phyloP scores from a whole-genome alignment of 495 filamentous ascomycete genomes.

The Penicillium maclennaniae region DNA sequence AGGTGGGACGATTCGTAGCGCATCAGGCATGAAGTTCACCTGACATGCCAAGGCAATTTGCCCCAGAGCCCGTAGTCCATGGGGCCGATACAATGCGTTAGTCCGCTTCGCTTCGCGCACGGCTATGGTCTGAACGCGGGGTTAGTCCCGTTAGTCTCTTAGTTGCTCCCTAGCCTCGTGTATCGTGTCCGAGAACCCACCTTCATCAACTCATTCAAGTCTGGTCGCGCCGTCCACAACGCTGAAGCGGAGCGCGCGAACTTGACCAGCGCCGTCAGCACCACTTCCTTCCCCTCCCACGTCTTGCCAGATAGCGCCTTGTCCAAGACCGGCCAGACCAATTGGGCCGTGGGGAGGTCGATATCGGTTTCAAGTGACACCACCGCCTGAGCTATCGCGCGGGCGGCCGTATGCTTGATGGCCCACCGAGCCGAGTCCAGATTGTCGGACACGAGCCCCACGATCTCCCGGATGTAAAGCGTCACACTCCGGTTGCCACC shows the following conservation, averaged over 20 bases:
- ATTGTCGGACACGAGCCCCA: slow-evolving; percentile 58
- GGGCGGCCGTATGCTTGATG: slow-evolving; percentile 81
- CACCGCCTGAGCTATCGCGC: slow-evolving; percentile 72
- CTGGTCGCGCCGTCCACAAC: slow-evolving; percentile 52
- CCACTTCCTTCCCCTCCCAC: slow-evolving; percentile 88
- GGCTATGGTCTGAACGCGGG: slow-evolving; percentile 49
- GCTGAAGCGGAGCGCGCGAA: slow-evolving; percentile 61
- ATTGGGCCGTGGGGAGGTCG: slow-evolving; percentile 50
- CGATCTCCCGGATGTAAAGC: slow-evolving; percentile 80
- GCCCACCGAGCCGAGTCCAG: slow-evolving; percentile 79
- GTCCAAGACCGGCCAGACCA: slow-evolving; percentile 78
- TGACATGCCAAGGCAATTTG: slow-evolving; percentile 60
- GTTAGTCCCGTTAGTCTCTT: slow-evolving; percentile 7
- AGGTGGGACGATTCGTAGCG: slow-evolving; percentile 56
- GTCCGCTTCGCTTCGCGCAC: slow-evolving; percentile 87
- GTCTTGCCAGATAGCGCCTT: slow-evolving; percentile 80
- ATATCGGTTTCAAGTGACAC: slow-evolving; percentile 57
- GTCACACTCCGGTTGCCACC: slow-evolving; percentile 77
- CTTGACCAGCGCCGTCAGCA: slow-evolving; percentile 78
- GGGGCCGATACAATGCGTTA: slow-evolving; percentile 73
- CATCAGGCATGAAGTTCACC: slow-evolving; percentile 65
- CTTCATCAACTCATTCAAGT: slow-evolving; percentile 49
- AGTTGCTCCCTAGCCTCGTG: background rate
- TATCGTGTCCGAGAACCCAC: slow-evolving; percentile 32
- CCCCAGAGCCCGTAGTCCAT: slow-evolving; percentile 69